A percentile compares a stretch with the other conserved stretches of the same genome.
These are phyloP conservation scores for Elongisporangium anandrum DNA, from an alignment of 352 stramenopile species.

Conservation along the genomic window DNA sequence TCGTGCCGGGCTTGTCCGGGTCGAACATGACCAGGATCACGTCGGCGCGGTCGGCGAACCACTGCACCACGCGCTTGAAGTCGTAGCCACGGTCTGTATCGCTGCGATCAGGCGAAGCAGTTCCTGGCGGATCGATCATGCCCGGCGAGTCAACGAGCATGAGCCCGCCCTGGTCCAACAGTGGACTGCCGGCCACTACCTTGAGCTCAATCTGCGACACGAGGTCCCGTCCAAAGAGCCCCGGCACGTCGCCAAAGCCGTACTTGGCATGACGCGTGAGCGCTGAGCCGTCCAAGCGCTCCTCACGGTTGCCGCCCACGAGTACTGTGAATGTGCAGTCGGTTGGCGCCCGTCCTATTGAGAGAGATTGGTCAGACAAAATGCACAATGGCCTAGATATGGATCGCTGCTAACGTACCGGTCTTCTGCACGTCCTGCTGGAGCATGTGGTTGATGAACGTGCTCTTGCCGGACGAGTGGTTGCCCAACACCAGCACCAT, in stretches of 20 bases:
- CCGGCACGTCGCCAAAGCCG: constrained; percentile 77
- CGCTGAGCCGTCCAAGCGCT: constrained; percentile 74
- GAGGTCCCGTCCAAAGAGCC: constrained; percentile 74
- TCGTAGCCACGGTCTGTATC: constrained; percentile 82
- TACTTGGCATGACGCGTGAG: constrained; percentile 68
- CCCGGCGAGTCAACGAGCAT: constrained; percentile 85
- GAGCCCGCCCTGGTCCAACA: constrained; percentile 75
- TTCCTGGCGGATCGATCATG: constrained; percentile 84
- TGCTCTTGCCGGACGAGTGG: constrained; percentile 83
- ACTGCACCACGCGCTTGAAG: constrained; percentile 84
- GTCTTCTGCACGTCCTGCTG: constrained; percentile 82
- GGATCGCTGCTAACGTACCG: constrained; percentile 5
- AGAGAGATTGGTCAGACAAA: background rate
- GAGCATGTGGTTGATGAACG: constrained; percentile 89
- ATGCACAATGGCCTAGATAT: background rate
- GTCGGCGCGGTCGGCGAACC: constrained; percentile 81
- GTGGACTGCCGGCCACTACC: constrained; percentile 52
- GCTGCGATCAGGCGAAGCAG: constrained; percentile 41
- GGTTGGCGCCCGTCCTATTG: constrained; percentile 52
- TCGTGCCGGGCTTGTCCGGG: constrained; percentile 84
- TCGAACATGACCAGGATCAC: constrained; percentile 90
- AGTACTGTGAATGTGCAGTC: constrained; percentile 85
- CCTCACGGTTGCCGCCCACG: constrained; percentile 55
- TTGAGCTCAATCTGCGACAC: constrained; percentile 87
- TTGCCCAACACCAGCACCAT: constrained; percentile 86